Evolutionary conservation across 1,284 basidiomycete genomes (phyloP).

Genomic region (Marasmius sp.): DNA sequence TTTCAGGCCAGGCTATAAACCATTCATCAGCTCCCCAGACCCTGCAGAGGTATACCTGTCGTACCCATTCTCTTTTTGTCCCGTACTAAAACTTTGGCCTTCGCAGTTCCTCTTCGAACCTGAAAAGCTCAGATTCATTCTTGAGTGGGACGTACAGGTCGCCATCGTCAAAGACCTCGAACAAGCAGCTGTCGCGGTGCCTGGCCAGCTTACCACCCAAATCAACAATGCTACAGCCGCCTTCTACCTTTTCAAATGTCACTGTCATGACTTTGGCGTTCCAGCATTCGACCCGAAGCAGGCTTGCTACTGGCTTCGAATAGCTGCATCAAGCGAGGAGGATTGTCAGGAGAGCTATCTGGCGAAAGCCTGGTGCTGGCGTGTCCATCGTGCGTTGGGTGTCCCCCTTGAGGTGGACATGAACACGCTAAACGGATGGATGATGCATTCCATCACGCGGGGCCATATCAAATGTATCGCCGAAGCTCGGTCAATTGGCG

Average conservation of each 20-base stretch:
- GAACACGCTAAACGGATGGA: background rate
- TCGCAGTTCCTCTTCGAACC: slow-evolving; percentile 9
- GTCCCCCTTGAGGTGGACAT: background rate
- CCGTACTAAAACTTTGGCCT: background rate
- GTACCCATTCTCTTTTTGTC: background rate
- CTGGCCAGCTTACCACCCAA: background rate
- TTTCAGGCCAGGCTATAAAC: slow-evolving; percentile 4
- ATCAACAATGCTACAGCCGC: slow-evolving; percentile 1
- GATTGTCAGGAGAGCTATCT: slow-evolving; percentile 6
- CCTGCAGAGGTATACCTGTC: background rate
- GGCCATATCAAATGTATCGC: slow-evolving; percentile 6
- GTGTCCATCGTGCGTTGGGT: slow-evolving; percentile 1
- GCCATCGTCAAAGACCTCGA: slow-evolving; percentile 5
- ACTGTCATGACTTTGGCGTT: slow-evolving; percentile 7
- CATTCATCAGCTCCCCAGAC: slow-evolving; percentile 2
- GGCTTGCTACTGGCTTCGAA: slow-evolving; percentile 10
- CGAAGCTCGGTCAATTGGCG: background rate
- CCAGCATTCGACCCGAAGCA: background rate
- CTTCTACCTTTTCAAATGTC: slow-evolving; percentile 8
- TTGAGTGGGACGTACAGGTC: slow-evolving; percentile 4
- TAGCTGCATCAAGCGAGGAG: background rate
- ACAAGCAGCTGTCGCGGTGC: background rate
- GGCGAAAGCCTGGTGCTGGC: slow-evolving; percentile 9
- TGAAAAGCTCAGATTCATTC: background rate
- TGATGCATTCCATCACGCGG: slow-evolving; percentile 1